These are phyloP conservation scores for Ordospora colligata DNA, from an alignment of 371 early-diverging fungal species.

Conservation along the genomic window DNA sequence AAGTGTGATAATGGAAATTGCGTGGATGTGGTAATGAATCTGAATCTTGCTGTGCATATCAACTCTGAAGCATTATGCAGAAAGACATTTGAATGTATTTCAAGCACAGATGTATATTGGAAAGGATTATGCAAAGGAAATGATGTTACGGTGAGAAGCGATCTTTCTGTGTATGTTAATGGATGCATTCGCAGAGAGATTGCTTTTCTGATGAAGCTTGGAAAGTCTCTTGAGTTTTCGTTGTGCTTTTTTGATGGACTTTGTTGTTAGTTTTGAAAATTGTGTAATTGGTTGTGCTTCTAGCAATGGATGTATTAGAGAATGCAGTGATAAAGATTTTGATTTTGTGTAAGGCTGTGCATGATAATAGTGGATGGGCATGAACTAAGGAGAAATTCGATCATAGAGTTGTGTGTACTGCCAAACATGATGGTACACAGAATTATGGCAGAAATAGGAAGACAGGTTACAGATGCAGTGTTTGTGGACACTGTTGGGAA, in stretches of 20 bases:
- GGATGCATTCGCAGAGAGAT: neutral
- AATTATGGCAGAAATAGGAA: slow-evolving; percentile 1
- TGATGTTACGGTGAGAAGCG: neutral
- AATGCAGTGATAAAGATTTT: no score
- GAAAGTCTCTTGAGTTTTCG: neutral
- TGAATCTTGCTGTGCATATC: neutral
- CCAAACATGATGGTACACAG: slow-evolving; percentile 13
- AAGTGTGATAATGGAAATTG: neutral
- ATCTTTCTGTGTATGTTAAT: neutral
- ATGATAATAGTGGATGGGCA: slow-evolving; percentile 1
- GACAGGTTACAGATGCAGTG: neutral
- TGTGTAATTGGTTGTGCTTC: no score
- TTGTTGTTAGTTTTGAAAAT: no score
- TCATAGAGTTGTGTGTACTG: slow-evolving; percentile 32
- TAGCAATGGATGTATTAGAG: no score
- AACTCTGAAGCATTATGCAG: neutral
- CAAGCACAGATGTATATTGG: neutral
- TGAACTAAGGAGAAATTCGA: neutral
- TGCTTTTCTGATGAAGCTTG: slow-evolving; percentile 3
- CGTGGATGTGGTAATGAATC: neutral
- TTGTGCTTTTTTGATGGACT: neutral
- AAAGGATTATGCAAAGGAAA: neutral
- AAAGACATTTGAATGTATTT: neutral
- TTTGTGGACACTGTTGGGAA: slow-evolving; percentile 39
- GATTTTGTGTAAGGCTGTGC: neutral